Conservation (phyloP, 2,329 filamentous ascomycete genomes). For the Xylariaceae sp. region DNA sequence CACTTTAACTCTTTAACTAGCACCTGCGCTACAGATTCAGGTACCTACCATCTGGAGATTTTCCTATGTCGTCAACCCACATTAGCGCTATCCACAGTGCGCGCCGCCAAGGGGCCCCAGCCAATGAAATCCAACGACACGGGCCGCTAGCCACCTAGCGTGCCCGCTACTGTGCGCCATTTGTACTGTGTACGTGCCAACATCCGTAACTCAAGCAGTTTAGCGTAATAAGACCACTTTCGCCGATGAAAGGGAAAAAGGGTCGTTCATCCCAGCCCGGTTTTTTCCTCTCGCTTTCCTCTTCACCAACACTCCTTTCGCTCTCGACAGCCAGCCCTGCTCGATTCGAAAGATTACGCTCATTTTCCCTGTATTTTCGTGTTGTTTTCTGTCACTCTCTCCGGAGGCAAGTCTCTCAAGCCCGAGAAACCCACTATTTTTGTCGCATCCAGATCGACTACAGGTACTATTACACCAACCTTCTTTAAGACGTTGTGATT, state of each 20-base stretch:
- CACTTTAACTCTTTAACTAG: too few species aligned
- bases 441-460: slow-evolving; percentile 2
- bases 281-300: slow-evolving; percentile 3
- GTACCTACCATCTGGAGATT: too few species aligned
- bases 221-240: neutral
- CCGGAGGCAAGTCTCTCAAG: neutral
- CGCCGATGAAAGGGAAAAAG: slow-evolving; percentile 6
- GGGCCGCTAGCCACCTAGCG: too few species aligned
- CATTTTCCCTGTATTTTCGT: slow-evolving; percentile 19
- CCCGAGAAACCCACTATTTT: neutral
- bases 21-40: too few species aligned
- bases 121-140: too few species aligned
- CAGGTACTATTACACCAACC: too few species aligned
- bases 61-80: too few species aligned
- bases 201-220: too few species aligned
- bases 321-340: slow-evolving; percentile 5
- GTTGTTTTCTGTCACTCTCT: slow-evolving; percentile 23
- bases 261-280: slow-evolving; percentile 1
- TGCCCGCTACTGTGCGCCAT: too few species aligned
- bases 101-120: too few species aligned
- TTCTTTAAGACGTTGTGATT: neutral
- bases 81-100: too few species aligned
- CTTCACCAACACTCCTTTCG: slow-evolving; percentile 11
- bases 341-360: slow-evolving; percentile 15
- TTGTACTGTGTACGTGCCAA: too few species aligned